Conservation (phyloP, 1,284 basidiomycete species). For the Pholiota adiposa region DNA sequence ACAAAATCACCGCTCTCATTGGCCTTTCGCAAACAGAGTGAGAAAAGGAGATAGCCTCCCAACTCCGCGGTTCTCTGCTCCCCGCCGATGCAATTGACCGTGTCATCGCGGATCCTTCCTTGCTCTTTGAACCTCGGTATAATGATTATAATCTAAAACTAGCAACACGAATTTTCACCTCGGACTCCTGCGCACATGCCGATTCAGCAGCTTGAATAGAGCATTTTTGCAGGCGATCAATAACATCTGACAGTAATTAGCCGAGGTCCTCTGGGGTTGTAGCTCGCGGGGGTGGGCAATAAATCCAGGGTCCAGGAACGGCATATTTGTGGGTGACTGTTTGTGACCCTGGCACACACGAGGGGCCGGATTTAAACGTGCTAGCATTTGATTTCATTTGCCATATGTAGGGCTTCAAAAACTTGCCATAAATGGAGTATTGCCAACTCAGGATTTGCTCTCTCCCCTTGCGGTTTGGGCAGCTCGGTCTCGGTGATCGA, state of each 20-base stretch:
- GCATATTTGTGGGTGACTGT: background rate
- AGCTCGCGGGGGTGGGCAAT: background rate
- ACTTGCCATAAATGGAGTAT: conserved; percentile 4
- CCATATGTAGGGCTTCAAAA: background rate
- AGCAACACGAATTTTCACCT: conserved; percentile 4
- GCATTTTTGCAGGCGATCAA: background rate
- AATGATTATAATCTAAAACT: background rate
- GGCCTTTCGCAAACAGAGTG: background rate
- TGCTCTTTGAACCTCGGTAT: conserved; percentile 12
- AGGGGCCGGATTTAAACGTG: background rate
- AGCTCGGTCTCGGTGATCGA: conserved; percentile 11
- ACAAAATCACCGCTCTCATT: background rate
- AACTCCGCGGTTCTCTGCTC: conserved; percentile 10
- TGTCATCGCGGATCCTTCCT: background rate
- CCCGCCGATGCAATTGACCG: conserved; percentile 6
- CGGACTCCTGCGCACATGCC: conserved; percentile 1
- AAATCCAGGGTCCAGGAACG: conserved; percentile 3
- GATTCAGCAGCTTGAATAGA: background rate
- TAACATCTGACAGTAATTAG: background rate
- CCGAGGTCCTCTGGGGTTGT: background rate
- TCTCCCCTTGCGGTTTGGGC: background rate
- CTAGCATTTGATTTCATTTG: background rate
- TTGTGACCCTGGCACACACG: background rate
- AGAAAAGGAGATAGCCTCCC: too few species aligned
- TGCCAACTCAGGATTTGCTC: conserved; percentile 8